Evolutionary conservation across 2,329 filamentous ascomycete species (phyloP), one percentile per base, ranked within the genome.

Genomic region (Monilinia aucupariae): DNA sequence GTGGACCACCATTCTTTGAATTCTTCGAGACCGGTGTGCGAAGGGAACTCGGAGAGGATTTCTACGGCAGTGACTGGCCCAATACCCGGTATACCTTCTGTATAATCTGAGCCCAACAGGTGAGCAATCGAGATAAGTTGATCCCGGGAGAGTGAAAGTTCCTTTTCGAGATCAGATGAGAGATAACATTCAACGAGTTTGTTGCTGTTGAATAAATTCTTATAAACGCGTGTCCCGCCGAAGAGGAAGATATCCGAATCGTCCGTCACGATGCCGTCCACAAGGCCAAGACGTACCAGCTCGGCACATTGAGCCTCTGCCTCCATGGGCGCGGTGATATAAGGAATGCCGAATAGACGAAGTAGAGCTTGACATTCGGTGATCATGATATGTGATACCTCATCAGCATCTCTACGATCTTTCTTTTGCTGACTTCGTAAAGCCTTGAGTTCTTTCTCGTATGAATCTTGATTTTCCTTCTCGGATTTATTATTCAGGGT

Each of bases 141-240:
- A 61, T 88, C 82, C n/a, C 93, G 85, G 3, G 90, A 88, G 0
- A 99, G 83, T 0, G 90, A 91, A 66, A 97, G 88, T 70, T 99
- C 96, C 69, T 89, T 89, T 71, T 96, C 91, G 0, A 99, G 80
- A 71, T 99, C 94, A 0, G 79, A 80, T 2, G 86, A 78, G 12
- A 99, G 82, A 73, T 97, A 99, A 76, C 94, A 97, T 77, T 99
- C 94, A 49, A 99, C 94, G 70, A 91, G 96, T 74, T 99, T 99
- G 75, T 94, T 94, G 70, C 91, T 88, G 76, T 97, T 99, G 81
- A 99, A 99, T 92, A 99, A 96, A 79, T 99, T 99, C 76, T 99
- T 99, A 81, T 99, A 99, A 27, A 99, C 89, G 22, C 93, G 83
- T 0, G 92, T 99, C 45, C 94, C 96, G 22, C 94, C 96, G 75